Conservation (phyloP, 2,329 filamentous ascomycete species). For the Aspergillus unguis region DNA sequence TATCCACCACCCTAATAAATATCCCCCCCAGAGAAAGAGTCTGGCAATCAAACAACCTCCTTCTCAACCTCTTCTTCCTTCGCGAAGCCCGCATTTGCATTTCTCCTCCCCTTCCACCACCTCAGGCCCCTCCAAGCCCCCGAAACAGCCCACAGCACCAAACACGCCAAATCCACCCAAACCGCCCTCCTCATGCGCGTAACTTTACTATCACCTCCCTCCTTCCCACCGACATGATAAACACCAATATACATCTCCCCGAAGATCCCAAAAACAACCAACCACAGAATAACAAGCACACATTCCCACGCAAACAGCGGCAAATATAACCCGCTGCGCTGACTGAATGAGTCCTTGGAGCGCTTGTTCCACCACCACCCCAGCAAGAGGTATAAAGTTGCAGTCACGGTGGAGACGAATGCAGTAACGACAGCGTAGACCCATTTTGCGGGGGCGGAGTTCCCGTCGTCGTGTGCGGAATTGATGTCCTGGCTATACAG, state of each 20-base stretch:
- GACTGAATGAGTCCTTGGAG: constrained; percentile 29
- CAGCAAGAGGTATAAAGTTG: constrained; percentile 62
- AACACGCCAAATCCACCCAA: constrained; percentile 74
- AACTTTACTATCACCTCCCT: constrained; percentile 38
- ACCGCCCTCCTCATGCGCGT: constrained; percentile 80
- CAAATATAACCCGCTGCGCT: constrained; percentile 22
- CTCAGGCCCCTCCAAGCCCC: constrained; percentile 40
- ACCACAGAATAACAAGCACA: constrained; percentile 73
- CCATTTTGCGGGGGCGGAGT: constrained; percentile 66
- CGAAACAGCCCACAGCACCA: constrained; percentile 71
- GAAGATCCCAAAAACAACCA: constrained; percentile 79
- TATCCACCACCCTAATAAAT: no score
- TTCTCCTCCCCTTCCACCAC: constrained; percentile 30
- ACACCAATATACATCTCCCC: constrained; percentile 70
- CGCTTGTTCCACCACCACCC: constrained; percentile 42
- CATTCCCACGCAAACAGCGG: constrained; percentile 65
- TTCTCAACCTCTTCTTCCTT: constrained; percentile 18
- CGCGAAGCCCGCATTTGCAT: neutral
- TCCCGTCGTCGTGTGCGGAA: constrained; percentile 41
- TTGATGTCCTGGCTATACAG: constrained; percentile 70
- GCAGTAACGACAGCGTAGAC: constrained; percentile 73
- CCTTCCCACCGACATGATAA: constrained; percentile 9
- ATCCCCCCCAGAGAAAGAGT: no score
- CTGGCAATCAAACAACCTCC: constrained; percentile 8
- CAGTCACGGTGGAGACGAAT: constrained; percentile 62